These are phyloP conservation scores for Dissoconium aciculare DNA, from an alignment of 2,329 filamentous ascomycete genomes.

Conservation along the genomic window DNA sequence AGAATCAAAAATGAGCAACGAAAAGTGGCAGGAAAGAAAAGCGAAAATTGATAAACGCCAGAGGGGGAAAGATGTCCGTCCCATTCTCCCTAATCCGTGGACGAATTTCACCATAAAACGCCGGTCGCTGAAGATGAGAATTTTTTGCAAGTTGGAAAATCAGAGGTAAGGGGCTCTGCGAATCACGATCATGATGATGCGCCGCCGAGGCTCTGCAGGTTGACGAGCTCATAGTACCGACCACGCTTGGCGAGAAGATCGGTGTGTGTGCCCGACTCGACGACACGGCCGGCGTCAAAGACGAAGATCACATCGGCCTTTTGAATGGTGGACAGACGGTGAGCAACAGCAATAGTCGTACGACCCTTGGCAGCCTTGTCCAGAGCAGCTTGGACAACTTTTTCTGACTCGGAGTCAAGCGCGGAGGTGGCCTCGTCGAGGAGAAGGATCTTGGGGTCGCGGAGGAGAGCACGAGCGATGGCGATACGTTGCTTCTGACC, in stretches of 20 bases:
- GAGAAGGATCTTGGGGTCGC: constrained; percentile 76
- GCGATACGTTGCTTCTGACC: constrained; percentile 92
- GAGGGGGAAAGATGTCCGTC: too few relatives aligned
- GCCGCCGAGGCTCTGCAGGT: constrained; percentile 24
- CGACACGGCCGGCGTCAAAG: constrained; percentile 77
- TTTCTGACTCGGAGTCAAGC: constrained; percentile 61
- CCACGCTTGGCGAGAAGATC: constrained; percentile 28
- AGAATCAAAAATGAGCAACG: too few relatives aligned
- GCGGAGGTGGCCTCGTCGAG: constrained; percentile 60
- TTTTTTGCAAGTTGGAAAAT: too few relatives aligned
- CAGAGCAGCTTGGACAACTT: constrained; percentile 65
- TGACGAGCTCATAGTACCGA: constrained; percentile 28
- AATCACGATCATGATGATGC: too few relatives aligned
- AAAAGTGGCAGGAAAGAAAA: too few relatives aligned
- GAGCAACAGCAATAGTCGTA: constrained; percentile 77
- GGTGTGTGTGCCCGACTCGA: constrained; percentile 72
- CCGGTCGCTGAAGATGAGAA: too few relatives aligned
- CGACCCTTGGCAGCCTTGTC: constrained; percentile 65
- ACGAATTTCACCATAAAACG: too few relatives aligned
- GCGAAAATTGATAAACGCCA: too few relatives aligned
- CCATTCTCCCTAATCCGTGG: too few relatives aligned
- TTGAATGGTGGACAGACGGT: constrained; percentile 82
- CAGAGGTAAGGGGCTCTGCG: too few relatives aligned
- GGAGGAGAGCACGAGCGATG: constrained; percentile 77
- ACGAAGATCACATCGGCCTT: constrained; percentile 92